phyloP scores from a whole-genome alignment of 495 filamentous ascomycete genomes.

The Paragyromitra xinjiangensis region DNA sequence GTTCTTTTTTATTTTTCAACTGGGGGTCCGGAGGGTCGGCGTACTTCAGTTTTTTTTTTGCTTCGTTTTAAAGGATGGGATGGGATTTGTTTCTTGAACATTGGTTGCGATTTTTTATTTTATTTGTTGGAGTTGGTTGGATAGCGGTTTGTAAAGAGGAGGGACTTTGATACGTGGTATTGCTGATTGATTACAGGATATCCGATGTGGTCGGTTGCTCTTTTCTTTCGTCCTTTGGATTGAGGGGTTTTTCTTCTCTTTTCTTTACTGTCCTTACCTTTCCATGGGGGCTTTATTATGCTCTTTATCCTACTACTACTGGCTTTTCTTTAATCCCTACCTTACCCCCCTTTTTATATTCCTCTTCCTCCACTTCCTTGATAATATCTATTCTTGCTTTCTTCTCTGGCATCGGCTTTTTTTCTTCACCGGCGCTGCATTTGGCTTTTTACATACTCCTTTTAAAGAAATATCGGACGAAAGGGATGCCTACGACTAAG shows the following conservation, averaged over 20 bases:
- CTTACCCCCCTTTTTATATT: slow-evolving; percentile 15
- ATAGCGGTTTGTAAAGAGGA: slow-evolving; percentile 21
- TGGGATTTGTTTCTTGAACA: slow-evolving; percentile 29
- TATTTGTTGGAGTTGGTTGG: slow-evolving; percentile 42
- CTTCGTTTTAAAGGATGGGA: slow-evolving; percentile 37
- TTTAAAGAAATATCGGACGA: slow-evolving; percentile 37
- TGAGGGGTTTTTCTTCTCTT: slow-evolving; percentile 8
- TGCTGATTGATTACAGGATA: slow-evolving; percentile 5
- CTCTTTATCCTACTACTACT: slow-evolving; percentile 3
- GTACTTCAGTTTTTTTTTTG: slow-evolving; percentile 36
- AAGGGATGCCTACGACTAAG: slow-evolving; percentile 40
- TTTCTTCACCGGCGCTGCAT: background rate
- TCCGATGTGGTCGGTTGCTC: slow-evolving; percentile 3
- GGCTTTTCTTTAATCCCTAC: slow-evolving; percentile 30
- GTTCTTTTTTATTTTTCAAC: slow-evolving; percentile 16
- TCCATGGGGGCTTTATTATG: background rate
- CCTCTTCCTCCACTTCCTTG: slow-evolving; percentile 36
- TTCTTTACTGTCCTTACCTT: slow-evolving; percentile 21
- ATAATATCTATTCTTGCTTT: slow-evolving; percentile 1
- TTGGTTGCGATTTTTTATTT: slow-evolving; percentile 29
- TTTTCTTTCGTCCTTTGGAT: slow-evolving; percentile 23
- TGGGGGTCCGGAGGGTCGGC: slow-evolving; percentile 32
- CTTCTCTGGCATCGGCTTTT: slow-evolving; percentile 2
- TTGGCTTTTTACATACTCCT: slow-evolving; percentile 22
- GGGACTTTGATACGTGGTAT: background rate